These are phyloP conservation scores for Magnusiomyces tetraspermus DNA, from an alignment of 1,139 yeast species.

Conservation along the genomic window DNA sequence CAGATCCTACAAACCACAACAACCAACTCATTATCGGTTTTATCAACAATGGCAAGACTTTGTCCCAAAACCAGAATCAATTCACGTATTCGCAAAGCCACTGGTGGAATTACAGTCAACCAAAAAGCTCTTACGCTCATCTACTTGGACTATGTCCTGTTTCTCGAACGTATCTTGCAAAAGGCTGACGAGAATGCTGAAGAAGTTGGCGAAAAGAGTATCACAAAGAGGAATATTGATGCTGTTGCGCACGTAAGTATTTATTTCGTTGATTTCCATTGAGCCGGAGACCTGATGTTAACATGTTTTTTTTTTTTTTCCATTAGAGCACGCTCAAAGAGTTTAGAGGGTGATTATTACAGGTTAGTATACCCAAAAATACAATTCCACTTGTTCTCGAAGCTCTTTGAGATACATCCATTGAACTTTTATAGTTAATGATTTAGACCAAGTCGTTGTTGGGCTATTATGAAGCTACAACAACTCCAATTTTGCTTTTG, in stretches of 20 bases:
- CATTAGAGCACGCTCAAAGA: background rate
- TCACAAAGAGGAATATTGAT: background rate
- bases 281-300: too few relatives aligned
- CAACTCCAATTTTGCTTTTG: too few relatives aligned
- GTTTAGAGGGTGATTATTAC: background rate
- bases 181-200: slow-evolving; percentile 16
- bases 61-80: background rate
- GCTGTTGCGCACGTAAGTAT: background rate
- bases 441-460: too few relatives aligned
- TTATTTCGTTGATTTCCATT: background rate
- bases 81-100: background rate
- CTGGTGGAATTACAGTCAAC: background rate
- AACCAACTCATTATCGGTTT: background rate
- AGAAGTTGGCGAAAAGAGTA: background rate
- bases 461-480: too few relatives aligned
- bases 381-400: too few relatives aligned
- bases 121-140: slow-evolving; percentile 7
- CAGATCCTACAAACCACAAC: background rate
- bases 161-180: slow-evolving; percentile 19
- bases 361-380: background rate
- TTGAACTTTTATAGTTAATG: too few relatives aligned
- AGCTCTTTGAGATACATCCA: too few relatives aligned
- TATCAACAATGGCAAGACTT: background rate
- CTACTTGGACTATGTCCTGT: slow-evolving; percentile 22
- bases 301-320: background rate